Base-by-base conservation (phyloP, 2,329 filamentous ascomycete species). In the Fusarium subglutinans region DNA sequence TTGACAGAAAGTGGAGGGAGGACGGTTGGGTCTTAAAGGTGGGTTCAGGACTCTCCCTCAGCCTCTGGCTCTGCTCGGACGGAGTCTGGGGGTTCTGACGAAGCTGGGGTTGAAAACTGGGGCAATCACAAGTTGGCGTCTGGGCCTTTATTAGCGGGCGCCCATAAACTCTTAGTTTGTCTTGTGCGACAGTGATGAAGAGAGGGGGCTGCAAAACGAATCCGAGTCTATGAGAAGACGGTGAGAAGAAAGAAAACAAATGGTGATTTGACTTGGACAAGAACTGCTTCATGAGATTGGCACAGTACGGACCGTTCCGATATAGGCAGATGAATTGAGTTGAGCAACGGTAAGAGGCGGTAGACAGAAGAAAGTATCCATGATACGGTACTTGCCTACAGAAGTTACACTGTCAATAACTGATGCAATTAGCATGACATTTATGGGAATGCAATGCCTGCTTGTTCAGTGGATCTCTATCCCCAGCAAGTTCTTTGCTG, bases 31-130 rank as follows among this genome's bases (percentile, higher is more conserved):
- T 70, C 62, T 62, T 60, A 40, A 65, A 58, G 69, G 58, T 70
- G 67, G 70, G 50, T 48, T 48, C 61, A 43, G 43, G 37, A 41
- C 37, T 41, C 22, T 41, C 26, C 51, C 50, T 38, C n/a, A 22
- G 33, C 50, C 18, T 54, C 48, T 35, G 48, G 30, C 48, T 35
- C 22, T 35, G 20, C 26, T 50, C 28, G 28, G 28, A 17, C 7
- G 47, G 47, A 50, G 47, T 35, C 30, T 62, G 63, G 55, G 67
- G 66, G 33, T 40, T 54, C 43, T 58, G 24, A 45, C 48, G 59
- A 74, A 73, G 69, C 72, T 72, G 72, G 72, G 72, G 71, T 74
- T 62, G 43, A 74, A 74, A 74, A 74, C 67, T 55, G 71, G 72
- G 72, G 72, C 71, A 61, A 18, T 48, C 38, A 48, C 38, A 41